Conservation (phyloP, 2,329 filamentous ascomycete species). For the Fusarium pininemorale region DNA sequence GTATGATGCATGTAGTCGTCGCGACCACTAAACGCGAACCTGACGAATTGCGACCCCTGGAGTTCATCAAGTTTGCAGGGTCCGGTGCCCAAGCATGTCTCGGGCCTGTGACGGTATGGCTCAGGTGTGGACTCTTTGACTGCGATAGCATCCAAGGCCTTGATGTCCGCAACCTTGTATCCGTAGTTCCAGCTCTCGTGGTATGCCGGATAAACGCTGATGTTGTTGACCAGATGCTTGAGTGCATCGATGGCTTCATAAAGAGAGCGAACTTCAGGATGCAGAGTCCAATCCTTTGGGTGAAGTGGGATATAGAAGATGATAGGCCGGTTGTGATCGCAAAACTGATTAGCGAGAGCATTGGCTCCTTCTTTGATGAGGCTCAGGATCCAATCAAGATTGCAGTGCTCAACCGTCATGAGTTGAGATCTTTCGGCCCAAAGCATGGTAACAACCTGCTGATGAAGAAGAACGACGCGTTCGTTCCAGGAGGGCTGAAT, state of each 20-base stretch:
- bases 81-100: not conserved
- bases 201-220: not conserved
- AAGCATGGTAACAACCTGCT: not conserved
- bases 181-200: not conserved
- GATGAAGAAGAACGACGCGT: not conserved
- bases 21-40: not conserved
- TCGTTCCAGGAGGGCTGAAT: not conserved
- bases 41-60: not conserved
- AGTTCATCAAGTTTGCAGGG: not conserved
- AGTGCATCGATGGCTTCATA: not conserved
- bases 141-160: not conserved
- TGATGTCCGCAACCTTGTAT: not conserved
- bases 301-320: not conserved
- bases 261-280: not conserved
- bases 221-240: not conserved
- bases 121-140: not conserved
- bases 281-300: not conserved
- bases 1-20: not conserved
- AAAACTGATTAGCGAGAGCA: not conserved
- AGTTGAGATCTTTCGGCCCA: not conserved
- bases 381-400: not conserved
- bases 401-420: not conserved
- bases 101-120: not conserved
- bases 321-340: not conserved
- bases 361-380: not conserved